Evolutionary conservation across 1,284 basidiomycete genomes (phyloP), one percentile per base, ranked within the genome.

Genomic region (Moesziomyces antarcticus): DNA sequence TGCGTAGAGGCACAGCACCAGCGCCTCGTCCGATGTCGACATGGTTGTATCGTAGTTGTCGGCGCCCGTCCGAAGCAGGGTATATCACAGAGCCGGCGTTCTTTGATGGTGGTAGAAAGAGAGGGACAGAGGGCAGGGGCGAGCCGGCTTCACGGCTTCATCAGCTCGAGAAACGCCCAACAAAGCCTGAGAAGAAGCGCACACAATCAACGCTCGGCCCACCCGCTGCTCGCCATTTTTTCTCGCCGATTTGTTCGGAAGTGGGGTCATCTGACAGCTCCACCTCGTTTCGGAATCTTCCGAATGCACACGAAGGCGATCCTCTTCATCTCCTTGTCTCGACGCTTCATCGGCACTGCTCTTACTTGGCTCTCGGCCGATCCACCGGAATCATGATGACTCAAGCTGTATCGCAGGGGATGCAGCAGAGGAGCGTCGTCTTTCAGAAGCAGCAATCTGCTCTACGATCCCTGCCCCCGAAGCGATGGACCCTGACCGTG

Each of bases 1-100:
- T 56, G 88, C 89, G 85, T 93, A 93, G 48, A 95, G 90, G 66
- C 93, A 87, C 49, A 94, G 89, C 6, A 95, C 92, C 55, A 89
- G 61, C n/a, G 77, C 50, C 59, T 79, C 78, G 46, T 35, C 59
- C 14, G 70, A 63, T 30, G 50, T 55, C 30, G 70, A 73, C 68
- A 72, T 72, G 30, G 18, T 50, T 27, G 37, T 20, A 35, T 9
- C 11, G 20, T 11, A 16, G 41, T 20, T 6, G 6, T 11, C 20
- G 20, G 43, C 43, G 9, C 5, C 11, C 20, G 18, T 44, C 43
- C 22, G 22, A 40, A 18, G 16, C 6, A 40, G 18, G 37, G 5
- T 40, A 13, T 33, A 13, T 33, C 10, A 13, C 30, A 33, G 30
- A 10, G 10, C 30, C 13, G 30, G 9, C 30, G 30, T 13, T 4